Evolutionary conservation across 1,284 basidiomycete genomes (phyloP).

Genomic region (Ceraceosorus bombacis): DNA sequence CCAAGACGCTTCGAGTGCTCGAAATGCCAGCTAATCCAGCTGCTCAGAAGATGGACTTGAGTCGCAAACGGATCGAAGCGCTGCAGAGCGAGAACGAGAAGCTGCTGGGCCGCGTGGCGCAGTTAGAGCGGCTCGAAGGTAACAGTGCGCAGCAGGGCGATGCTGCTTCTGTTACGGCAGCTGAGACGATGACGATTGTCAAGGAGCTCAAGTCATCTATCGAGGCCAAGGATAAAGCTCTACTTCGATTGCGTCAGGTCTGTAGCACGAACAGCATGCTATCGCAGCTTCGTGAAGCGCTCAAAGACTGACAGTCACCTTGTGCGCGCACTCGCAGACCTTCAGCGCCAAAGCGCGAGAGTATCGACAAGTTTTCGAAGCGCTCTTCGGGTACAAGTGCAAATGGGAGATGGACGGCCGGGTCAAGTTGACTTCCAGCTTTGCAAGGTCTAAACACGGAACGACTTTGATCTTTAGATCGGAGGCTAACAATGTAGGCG

Average conservation of each 20-base stretch:
- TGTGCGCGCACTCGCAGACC: not conserved
- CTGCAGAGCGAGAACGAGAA: conserved; percentile 68
- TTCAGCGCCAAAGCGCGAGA: conserved; percentile 8
- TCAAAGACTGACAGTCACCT: no score
- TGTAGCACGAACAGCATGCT: not conserved
- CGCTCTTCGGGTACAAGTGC: conserved; percentile 9
- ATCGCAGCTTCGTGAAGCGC: not conserved
- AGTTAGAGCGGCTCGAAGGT: conserved; percentile 13
- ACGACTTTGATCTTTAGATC: conserved; percentile 9
- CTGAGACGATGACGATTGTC: conserved; percentile 3
- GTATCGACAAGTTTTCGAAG: conserved; percentile 6
- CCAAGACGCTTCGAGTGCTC: conserved; percentile 63
- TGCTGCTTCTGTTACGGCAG: not conserved
- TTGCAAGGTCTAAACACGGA: conserved; percentile 7
- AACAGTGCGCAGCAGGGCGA: not conserved
- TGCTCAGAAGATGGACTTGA: conserved; percentile 62
- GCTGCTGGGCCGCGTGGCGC: conserved; percentile 51
- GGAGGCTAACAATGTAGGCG: not conserved
- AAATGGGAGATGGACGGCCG: conserved; percentile 2
- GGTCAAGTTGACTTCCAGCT: conserved; percentile 7
- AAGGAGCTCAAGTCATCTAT: conserved; percentile 6
- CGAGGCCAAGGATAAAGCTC: conserved; percentile 5
- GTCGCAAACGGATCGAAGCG: conserved; percentile 62
- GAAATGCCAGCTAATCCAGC: conserved; percentile 68
- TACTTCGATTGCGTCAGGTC: conserved; percentile 6